Percentiles rank a stretch among this genome's conserved stretches.
Conservation (phyloP, 2,329 filamentous ascomycete genomes). For the Eutypa lata region DNA sequence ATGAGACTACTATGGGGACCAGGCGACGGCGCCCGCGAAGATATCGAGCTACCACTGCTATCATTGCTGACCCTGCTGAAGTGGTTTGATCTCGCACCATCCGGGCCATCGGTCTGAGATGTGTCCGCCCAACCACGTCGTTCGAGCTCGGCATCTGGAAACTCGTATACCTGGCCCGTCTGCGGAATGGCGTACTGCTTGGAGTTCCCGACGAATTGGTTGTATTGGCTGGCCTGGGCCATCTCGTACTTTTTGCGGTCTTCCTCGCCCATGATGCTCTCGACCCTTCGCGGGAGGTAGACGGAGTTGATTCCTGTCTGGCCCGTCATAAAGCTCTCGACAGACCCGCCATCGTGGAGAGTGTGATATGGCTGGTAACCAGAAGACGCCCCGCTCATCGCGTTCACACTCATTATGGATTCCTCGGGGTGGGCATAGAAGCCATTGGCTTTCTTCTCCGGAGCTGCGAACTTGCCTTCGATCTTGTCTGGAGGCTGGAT, state of each 20-base stretch:
- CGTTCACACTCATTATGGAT: slow-evolving; percentile 55
- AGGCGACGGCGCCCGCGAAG: slow-evolving; percentile 13
- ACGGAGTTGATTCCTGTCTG: slow-evolving; percentile 58
- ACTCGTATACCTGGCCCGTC: slow-evolving; percentile 47
- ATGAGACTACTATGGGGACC: slow-evolving; percentile 10
- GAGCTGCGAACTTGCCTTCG: slow-evolving; percentile 74
- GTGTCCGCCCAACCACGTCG: slow-evolving; percentile 35
- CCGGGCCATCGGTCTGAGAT: slow-evolving; percentile 9
- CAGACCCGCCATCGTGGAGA: not conserved
- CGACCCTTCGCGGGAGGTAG: slow-evolving; percentile 64
- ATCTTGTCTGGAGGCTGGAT: slow-evolving; percentile 72
- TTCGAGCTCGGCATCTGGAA: slow-evolving; percentile 41
- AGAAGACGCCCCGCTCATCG: slow-evolving; percentile 19
- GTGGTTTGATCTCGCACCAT: slow-evolving; percentile 13
- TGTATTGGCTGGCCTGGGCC: slow-evolving; percentile 55
- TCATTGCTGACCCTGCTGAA: slow-evolving; percentile 18
- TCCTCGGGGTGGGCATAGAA: slow-evolving; percentile 70
- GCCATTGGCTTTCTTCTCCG: slow-evolving; percentile 64
- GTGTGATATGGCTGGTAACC: slow-evolving; percentile 7
- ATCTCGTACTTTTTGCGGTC: slow-evolving; percentile 72
- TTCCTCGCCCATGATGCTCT: slow-evolving; percentile 76
- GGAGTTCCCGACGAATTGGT: slow-evolving; percentile 29
- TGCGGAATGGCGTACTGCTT: slow-evolving; percentile 33
- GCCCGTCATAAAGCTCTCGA: slow-evolving; percentile 60
- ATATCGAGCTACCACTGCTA: slow-evolving; percentile 12